These are phyloP conservation scores for Epichloe gansuensis DNA, from an alignment of 2,329 filamentous ascomycete species.

Conservation along the genomic window DNA sequence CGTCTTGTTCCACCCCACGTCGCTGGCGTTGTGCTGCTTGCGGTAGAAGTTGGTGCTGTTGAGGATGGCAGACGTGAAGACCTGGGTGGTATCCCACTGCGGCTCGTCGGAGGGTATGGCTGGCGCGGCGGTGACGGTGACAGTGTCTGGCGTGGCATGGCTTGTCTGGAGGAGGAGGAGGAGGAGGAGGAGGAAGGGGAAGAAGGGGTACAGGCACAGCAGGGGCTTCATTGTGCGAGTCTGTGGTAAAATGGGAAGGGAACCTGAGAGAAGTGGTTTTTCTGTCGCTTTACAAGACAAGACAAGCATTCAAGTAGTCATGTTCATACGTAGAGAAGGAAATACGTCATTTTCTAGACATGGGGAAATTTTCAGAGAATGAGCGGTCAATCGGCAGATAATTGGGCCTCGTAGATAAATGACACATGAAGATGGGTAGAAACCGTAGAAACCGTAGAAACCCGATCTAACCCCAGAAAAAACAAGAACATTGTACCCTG, in stretches of 20 bases:
- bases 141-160: not conserved
- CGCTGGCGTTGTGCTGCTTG: slow-evolving; percentile 44
- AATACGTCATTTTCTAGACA: too few relatives aligned
- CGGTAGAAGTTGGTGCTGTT: slow-evolving; percentile 57
- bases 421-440: too few relatives aligned
- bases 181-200: not conserved
- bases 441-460: too few relatives aligned
- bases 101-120: slow-evolving; percentile 3
- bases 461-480: too few relatives aligned
- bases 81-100: not conserved
- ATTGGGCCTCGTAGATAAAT: too few relatives aligned
- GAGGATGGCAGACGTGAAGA: slow-evolving; percentile 44
- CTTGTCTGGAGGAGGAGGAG: not conserved
- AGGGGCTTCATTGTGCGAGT: not conserved
- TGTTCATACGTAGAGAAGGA: too few relatives aligned
- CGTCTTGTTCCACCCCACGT: slow-evolving; percentile 52
- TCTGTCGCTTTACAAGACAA: not conserved
- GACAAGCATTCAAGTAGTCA: too few relatives aligned
- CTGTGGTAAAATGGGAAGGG: not conserved
- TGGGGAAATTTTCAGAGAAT: too few relatives aligned
- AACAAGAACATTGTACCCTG: too few relatives aligned
- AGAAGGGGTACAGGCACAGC: not conserved
- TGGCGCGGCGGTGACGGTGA: slow-evolving; percentile 1
- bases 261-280: too few relatives aligned
- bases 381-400: too few relatives aligned